Conservation (phyloP, 2,329 filamentous ascomycete species). For the Pestalotiopsis sp. region DNA sequence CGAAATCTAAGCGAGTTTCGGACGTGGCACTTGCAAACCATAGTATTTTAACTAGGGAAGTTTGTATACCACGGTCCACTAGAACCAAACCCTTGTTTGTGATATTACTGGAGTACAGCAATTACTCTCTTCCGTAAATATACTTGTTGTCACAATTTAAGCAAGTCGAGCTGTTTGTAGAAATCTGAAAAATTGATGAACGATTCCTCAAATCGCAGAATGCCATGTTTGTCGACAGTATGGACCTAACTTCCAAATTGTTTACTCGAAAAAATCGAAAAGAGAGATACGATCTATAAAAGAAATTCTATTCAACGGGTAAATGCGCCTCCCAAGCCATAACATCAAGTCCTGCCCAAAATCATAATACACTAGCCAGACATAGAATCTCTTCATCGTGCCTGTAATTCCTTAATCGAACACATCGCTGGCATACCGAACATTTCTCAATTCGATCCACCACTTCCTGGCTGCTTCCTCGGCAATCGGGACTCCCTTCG, state of each 20-base stretch:
- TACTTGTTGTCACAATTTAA: not conserved
- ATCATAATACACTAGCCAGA: not conserved
- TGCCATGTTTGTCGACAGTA: no score
- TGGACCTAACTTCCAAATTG: not conserved
- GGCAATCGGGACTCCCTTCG: not conserved
- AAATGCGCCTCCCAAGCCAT: not conserved
- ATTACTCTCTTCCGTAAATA: not conserved
- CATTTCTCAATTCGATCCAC: not conserved
- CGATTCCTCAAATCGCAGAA: no score
- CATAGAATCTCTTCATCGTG: not conserved
- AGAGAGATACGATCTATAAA: not conserved
- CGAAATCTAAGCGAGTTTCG: no score
- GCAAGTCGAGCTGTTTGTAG: no score
- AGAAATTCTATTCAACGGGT: not conserved
- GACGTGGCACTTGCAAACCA: no score
- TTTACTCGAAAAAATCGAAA: not conserved
- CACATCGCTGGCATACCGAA: conserved; percentile 1
- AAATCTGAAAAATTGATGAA: no score
- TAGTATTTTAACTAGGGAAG: not conserved
- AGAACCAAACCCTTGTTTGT: not conserved
- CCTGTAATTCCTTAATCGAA: not conserved
- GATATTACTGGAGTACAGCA: not conserved
- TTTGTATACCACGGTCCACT: not conserved
- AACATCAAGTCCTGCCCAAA: not conserved
- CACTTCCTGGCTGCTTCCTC: conserved; percentile 1